phyloP scores from a whole-genome alignment of 139 green algal species.

The Astrephomene gubernaculifera region DNA sequence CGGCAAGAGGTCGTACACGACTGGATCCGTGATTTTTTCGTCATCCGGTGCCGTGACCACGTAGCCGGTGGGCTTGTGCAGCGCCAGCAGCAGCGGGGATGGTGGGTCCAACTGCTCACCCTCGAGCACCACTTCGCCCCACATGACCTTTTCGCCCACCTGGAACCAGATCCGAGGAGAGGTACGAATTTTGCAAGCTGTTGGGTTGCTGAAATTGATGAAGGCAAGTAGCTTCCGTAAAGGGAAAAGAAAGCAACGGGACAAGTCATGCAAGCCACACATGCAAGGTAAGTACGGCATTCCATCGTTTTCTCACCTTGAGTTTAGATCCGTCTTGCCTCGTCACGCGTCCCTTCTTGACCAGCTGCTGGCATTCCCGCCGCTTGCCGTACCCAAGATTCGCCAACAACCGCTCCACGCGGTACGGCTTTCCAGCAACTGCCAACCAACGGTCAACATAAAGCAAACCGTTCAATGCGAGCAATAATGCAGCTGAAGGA shows the following conservation, averaged over 20 bases:
- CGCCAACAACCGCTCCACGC: constrained; percentile 67
- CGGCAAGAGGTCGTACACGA: constrained; percentile 74
- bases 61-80: constrained; percentile 71
- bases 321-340: constrained; percentile 26
- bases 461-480: no score
- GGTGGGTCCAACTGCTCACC: constrained; percentile 65
- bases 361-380: constrained; percentile 53
- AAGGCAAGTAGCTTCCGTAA: no score
- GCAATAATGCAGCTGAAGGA: no score
- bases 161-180: no score
- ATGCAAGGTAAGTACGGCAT: no score
- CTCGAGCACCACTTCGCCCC: constrained; percentile 55
- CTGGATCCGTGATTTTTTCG: constrained; percentile 54
- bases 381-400: constrained; percentile 71
- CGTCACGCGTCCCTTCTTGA: constrained; percentile 43
- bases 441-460: no score
- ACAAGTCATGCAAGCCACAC: no score
- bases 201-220: no score
- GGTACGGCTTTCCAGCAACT: constrained; percentile 49
- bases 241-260: no score
- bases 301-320: constrained; percentile 57
- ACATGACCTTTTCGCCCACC: constrained; percentile 66
- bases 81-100: constrained; percentile 50
- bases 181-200: no score
- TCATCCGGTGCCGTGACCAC: constrained; percentile 68